Evolutionary conservation across 2,329 filamentous ascomycete species (phyloP).

Genomic region (Tolypocladium paradoxum): DNA sequence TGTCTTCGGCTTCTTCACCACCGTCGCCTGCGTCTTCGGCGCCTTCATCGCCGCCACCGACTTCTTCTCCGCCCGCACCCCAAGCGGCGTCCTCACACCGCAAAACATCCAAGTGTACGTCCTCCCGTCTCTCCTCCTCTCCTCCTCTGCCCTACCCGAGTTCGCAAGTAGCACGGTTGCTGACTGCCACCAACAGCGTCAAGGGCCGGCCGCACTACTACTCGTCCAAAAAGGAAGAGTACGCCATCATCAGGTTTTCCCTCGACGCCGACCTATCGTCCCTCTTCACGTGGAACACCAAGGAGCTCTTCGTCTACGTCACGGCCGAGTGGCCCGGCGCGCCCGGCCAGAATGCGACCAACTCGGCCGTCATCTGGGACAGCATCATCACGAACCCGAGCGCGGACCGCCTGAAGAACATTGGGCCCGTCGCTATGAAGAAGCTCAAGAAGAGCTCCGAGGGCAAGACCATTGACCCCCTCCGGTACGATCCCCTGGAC

Average conservation of each 20-base stretch:
- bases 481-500: conserved; percentile 29
- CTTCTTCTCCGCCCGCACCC: conserved; percentile 57
- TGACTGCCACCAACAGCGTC: conserved; percentile 40
- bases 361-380: conserved; percentile 91
- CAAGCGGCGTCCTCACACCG: conserved; percentile 48
- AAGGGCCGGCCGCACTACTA: conserved; percentile 96
- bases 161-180: background rate
- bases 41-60: conserved; percentile 73
- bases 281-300: conserved; percentile 99
- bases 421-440: conserved; percentile 48
- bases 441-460: conserved; percentile 49
- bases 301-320: conserved; percentile 94
- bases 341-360: conserved; percentile 29
- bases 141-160: background rate
- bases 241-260: conserved; percentile 88
- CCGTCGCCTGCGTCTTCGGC: conserved; percentile 74
- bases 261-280: conserved; percentile 82
- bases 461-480: conserved; percentile 50
- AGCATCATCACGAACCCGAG: conserved; percentile 72
- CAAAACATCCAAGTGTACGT: conserved; percentile 78
- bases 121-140: conserved; percentile 1
- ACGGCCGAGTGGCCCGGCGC: conserved; percentile 59
- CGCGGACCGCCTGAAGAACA: conserved; percentile 50
- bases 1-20: conserved; percentile 97
- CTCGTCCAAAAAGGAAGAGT: conserved; percentile 84